Evolutionary conservation across 129 eudicot species (phyloP).

Genomic region (Chrysanthemum seticuspe): DNA sequence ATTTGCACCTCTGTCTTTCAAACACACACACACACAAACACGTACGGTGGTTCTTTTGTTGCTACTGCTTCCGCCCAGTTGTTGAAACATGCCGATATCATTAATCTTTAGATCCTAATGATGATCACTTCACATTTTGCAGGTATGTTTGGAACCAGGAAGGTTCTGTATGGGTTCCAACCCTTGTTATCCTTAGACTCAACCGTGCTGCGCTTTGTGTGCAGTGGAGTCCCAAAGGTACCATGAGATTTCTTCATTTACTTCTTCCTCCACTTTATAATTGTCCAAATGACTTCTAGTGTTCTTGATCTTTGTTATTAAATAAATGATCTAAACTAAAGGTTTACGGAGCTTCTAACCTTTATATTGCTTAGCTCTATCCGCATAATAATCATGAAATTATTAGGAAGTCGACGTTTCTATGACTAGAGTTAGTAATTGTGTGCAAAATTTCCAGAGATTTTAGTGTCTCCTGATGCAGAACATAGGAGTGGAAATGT

Average conservation of each 20-base stretch:
- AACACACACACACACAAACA: not conserved
- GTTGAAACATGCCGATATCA: slow-evolving; percentile 6
- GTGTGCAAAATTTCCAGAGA: not conserved
- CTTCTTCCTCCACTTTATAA: slow-evolving; percentile 8
- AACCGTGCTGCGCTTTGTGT: slow-evolving; percentile 99
- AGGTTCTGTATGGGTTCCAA: slow-evolving; percentile 87
- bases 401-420: not conserved
- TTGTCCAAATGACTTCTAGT: slow-evolving; percentile 6
- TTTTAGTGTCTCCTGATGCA: slow-evolving; percentile 5
- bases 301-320: slow-evolving; percentile 1
- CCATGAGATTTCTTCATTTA: slow-evolving; percentile 12
- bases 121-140: slow-evolving; percentile 17
- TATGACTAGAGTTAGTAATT: not conserved
- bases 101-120: slow-evolving; percentile 7
- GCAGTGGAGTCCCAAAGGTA: slow-evolving; percentile 99
- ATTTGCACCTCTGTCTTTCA: slow-evolving; percentile 7
- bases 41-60: slow-evolving; percentile 8
- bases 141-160: slow-evolving; percentile 98
- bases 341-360: slow-evolving; percentile 1
- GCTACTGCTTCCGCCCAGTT: slow-evolving; percentile 17
- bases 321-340: slow-evolving; percentile 14
- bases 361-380: slow-evolving; percentile 15
- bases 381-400: not conserved
- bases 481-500: slow-evolving; percentile 8
- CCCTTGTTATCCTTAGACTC: slow-evolving; percentile 91